These are phyloP conservation scores for Claviceps sp. DNA, from an alignment of 2,329 filamentous ascomycete genomes.

Conservation along the genomic window DNA sequence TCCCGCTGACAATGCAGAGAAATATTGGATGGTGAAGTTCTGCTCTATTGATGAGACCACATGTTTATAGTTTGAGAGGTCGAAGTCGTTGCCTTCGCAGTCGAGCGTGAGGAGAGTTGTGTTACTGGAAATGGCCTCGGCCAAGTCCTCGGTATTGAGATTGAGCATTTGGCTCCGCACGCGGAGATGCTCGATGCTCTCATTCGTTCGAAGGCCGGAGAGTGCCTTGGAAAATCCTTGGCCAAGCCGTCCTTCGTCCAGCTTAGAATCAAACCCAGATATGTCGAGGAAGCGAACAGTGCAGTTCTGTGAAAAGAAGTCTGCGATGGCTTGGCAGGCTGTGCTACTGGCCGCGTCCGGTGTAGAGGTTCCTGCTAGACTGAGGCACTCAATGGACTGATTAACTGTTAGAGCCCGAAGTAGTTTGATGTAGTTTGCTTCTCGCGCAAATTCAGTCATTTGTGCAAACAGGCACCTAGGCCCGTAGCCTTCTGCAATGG, in stretches of 20 bases:
- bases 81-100: conserved; percentile 41
- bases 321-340: conserved; percentile 34
- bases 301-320: conserved; percentile 37
- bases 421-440: conserved; percentile 37
- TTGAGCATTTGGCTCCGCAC: conserved; percentile 43
- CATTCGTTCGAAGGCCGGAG: conserved; percentile 31
- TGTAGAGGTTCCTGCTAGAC: conserved; percentile 39
- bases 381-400: conserved; percentile 36
- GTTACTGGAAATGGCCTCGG: conserved; percentile 35
- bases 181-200: conserved; percentile 33
- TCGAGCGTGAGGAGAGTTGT: conserved; percentile 37
- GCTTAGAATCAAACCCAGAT: conserved; percentile 42
- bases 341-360: conserved; percentile 30
- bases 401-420: conserved; percentile 36
- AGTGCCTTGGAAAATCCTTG: conserved; percentile 38
- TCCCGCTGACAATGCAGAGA: conserved; percentile 26
- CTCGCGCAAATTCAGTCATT: conserved; percentile 43
- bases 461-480: conserved; percentile 38
- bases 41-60: conserved; percentile 29
- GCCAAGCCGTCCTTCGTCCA: conserved; percentile 44
- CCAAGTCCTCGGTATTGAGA: conserved; percentile 38
- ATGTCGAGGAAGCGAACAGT: conserved; percentile 41
- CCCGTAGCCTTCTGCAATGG: conserved; percentile 32
- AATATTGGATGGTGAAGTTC: conserved; percentile 30
- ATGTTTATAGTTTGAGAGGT: conserved; percentile 35